Base-by-base conservation (phyloP, 192 early-diverging fungal genomes). In the Gigaspora rosea region DNA sequence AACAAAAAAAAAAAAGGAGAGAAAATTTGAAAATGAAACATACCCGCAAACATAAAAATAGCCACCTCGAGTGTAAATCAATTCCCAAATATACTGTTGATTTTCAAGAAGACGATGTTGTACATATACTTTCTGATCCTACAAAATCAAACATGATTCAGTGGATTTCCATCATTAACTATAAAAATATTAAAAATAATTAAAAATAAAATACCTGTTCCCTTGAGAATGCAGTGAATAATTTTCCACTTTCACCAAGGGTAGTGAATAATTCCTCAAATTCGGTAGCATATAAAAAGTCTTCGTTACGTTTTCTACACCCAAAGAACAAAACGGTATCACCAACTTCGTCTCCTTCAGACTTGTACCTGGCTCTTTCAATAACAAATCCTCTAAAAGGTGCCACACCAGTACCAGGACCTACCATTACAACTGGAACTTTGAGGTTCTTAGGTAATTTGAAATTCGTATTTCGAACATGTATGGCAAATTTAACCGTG, bases 391-490 rank as follows among this genome's bases (percentile, higher is more conserved):
- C 98, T 61, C 98, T 90, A 92, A 99, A 98, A 35, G 98, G 98
- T 18, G 98, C 98, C 51, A 99, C 94, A 58, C 98, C 98, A 5
- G 98, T 99, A 61, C 98, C 98, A n/a, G 98, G 98, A 0, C 98
- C 98, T 47, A 99, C 85, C 98, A 99, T 99, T 47, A 99, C 89
- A 75, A 99, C 84, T 18, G 98, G 98, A 12, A 90, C 79, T 9
- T 85, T 75, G 56, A 86, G 80, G 78, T 96, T 92, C 33, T 88
- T 81, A n/a, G 98, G 98, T 64, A 99, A 86, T 58, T 94, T 92
- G 88, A 99, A 99, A 59, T 89, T 86, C 27, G 92, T 95, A 57
- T 92, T 89, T 70, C 98, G 91, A 72, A 99, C 93, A 81, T 95
- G 95, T 62, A 98, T 81, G 11, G 96, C 95, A 13, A 94, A 80